Base-by-base conservation (phyloP, 768 basidiomycete genomes). In the Phlegmacium glaucopus region DNA sequence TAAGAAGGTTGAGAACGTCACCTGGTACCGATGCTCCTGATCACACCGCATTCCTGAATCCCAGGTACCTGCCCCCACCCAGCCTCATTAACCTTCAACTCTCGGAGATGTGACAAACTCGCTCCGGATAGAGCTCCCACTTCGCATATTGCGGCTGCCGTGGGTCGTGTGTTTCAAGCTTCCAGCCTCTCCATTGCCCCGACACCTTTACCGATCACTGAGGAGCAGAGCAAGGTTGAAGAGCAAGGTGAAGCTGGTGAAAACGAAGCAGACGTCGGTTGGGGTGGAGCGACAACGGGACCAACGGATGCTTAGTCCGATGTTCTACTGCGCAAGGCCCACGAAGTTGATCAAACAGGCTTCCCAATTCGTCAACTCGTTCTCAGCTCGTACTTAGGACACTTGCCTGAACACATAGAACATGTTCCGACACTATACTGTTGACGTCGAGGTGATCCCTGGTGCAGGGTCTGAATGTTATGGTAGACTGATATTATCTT, bases 261-360 rank as follows among this genome's bases (percentile, higher is more conserved):
- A 2, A 51, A 52, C 11, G 48, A 54, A 2, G 22, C 22, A 22
- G 22, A 22, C 2, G 22, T 22, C 22, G 5, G 22, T 22, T 22
- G 22, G 22, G 22, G 22, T n/a, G n/a, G 50, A 45, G n/a, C 43
- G 22, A 45, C n/a, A 43, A 12, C 29, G n/a, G 18, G 38, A 34
- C 4, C 18, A 25, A 34, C 59, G 54, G 27, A 54, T 43, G 18
- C 60, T 61, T n/a, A n/a, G n/a, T n/a, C n/a, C n/a, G n/a, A n/a
- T n/a, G n/a, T n/a, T n/a, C n/a, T n/a, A n/a, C n/a, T n/a, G n/a
- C n/a, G n/a, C n/a, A n/a, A n/a, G n/a, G n/a, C n/a, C n/a, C n/a
- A n/a, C n/a, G n/a, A n/a, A n/a, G n/a, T n/a, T n/a, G n/a, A n/a
- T n/a, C n/a, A n/a, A n/a, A n/a, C n/a, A n/a, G n/a, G n/a, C n/a